Conservation (phyloP, 768 basidiomycete species). For the Calocera cornea region DNA sequence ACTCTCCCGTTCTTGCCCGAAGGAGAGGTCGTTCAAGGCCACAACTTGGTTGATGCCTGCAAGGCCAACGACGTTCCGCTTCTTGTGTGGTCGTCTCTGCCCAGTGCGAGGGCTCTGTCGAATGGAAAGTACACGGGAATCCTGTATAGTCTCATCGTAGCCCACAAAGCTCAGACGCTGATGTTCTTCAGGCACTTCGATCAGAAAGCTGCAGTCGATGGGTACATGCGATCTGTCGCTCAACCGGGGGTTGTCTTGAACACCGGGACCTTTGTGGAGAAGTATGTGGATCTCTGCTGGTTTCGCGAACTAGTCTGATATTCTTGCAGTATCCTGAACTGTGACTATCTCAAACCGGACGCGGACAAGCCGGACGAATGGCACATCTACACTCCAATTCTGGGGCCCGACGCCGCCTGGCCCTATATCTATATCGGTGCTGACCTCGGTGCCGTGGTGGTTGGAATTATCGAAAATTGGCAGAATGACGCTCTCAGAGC, state of each 20-base stretch:
- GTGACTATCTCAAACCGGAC: background rate
- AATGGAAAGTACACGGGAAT: conserved; percentile 9
- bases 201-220: background rate
- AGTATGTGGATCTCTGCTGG: background rate
- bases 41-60: conserved; percentile 11
- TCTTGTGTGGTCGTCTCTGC: conserved; percentile 10
- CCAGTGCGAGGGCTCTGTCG: conserved; percentile 6
- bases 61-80: conserved; percentile 6
- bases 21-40: background rate
- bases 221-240: background rate
- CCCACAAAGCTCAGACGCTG: background rate
- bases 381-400: background rate
- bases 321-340: background rate
- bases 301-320: background rate
- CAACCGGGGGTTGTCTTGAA: background rate
- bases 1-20: background rate
- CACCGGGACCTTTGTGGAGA: background rate
- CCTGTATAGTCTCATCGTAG: background rate
- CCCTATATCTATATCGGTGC: background rate
- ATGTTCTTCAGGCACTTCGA: background rate
- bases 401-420: background rate
- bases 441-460: background rate
- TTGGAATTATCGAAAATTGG: background rate
- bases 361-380: background rate
- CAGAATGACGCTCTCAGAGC: background rate